These are phyloP conservation scores for Xerocomus spinulosus DNA, from an alignment of 768 basidiomycete species.

Conservation along the genomic window DNA sequence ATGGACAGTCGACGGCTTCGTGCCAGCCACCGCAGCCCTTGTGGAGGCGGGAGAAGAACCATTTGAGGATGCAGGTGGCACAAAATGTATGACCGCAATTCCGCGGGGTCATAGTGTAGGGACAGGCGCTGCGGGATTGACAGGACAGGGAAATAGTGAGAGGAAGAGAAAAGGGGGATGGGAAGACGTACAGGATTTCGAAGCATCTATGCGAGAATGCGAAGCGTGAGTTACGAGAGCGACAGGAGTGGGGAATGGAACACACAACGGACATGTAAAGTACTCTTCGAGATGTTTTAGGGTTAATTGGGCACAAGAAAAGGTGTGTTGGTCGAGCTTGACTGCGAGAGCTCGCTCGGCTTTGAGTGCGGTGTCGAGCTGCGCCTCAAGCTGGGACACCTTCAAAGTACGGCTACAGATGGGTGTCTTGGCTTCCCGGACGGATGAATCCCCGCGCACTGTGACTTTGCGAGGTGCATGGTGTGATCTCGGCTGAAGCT, in stretches of 20 bases:
- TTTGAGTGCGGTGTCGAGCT: conserved; percentile 34
- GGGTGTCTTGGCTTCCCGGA: background rate
- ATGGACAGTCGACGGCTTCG: conserved; percentile 60
- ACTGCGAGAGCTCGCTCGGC: conserved; percentile 40
- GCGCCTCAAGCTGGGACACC: conserved; percentile 43
- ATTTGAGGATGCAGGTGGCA: conserved; percentile 59
- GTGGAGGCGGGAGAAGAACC: conserved; percentile 67
- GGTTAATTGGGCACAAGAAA: conserved; percentile 27
- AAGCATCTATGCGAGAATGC: conserved; percentile 45
- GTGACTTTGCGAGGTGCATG: conserved; percentile 1
- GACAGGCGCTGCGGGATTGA: conserved; percentile 40
- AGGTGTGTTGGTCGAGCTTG: conserved; percentile 40
- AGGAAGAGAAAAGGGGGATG: background rate
- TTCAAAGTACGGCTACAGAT: conserved; percentile 34
- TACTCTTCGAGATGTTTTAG: conserved; percentile 55
- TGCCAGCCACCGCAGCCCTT: conserved; percentile 63
- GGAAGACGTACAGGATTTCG: conserved; percentile 46
- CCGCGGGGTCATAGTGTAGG: conserved; percentile 50
- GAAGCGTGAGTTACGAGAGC: conserved; percentile 11
- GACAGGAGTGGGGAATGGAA: conserved; percentile 6
- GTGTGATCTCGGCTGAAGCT: background rate
- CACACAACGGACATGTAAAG: conserved; percentile 63
- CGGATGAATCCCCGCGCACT: background rate
- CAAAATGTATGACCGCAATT: conserved; percentile 69
- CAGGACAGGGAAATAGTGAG: background rate